Base-by-base conservation (phyloP, 2,329 filamentous ascomycete species). In the Capronia americana region DNA sequence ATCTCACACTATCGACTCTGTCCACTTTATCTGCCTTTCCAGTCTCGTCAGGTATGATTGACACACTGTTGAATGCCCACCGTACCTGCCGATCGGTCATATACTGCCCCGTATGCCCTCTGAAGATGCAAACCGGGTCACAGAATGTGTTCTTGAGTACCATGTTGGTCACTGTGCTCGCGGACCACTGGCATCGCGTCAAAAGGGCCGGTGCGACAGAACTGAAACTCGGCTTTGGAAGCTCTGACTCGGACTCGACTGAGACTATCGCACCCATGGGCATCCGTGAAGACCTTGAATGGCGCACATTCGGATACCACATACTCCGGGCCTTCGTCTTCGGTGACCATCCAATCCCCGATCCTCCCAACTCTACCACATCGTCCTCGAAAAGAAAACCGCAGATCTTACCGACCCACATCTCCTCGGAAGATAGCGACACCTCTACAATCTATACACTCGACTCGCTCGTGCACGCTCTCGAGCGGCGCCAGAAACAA, bases 81-180 rank as follows among this genome's bases (percentile, higher is more conserved):
- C 74, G 75, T 63, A 82, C 79, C 10, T 79, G 79, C 14, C 75
- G 74, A 32, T 70, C 75, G 23, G 79, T 81, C 14, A 77, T 82
- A 28, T 79, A 78, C 67, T 83, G 81, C 67, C 70, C 74, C 51
- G 69, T 75, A 20, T 83, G 81, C 64, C 80, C 80, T 1, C 75
- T 76, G 44, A 75, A 72, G 38, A 81, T 81, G 63, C 75, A 78
- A 38, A 78, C 79, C 1, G 76, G 77, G 6, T 71, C 80, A 26
- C 80, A 82, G 65, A 83, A 83, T 60, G 76, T 82, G 53, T 82
- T 81, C 79, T 76, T 82, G 57, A 76, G 77, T n/a, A 78, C 77
- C 12, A 81, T 80, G 11, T 72, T 82, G 12, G 71, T 83, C 54
- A 82, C 76, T n/a, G 77, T 81, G 23, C 69, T 81, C 20, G 79